phyloP scores from a whole-genome alignment of 2,329 filamentous ascomycete species.

The Colletotrichum sp. region DNA sequence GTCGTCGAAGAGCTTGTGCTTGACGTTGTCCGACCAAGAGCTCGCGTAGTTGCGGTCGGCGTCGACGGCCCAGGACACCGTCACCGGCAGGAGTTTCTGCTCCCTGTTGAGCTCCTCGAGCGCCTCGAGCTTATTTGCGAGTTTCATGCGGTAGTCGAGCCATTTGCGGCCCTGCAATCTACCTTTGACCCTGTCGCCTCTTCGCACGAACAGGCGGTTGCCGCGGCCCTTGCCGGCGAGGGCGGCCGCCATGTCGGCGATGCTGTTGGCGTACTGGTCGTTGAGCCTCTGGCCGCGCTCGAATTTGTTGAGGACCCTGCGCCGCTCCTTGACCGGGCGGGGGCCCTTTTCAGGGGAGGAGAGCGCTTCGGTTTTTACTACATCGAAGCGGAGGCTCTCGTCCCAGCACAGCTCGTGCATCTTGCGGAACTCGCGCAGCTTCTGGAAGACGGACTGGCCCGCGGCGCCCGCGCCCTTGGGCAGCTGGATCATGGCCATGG shows the following conservation, averaged over 20 bases:
- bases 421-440: slow-evolving; percentile 67
- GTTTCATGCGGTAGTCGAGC: neutral
- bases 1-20: slow-evolving; percentile 45
- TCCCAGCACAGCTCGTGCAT: slow-evolving; percentile 69
- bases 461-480: slow-evolving; percentile 54
- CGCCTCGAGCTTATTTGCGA: neutral
- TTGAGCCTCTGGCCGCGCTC: slow-evolving; percentile 60
- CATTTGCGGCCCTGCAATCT: neutral
- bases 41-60: slow-evolving; percentile 51
- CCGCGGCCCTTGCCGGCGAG: slow-evolving; percentile 57
- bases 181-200: slow-evolving; percentile 20
- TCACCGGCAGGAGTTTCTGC: slow-evolving; percentile 41
- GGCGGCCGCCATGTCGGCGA: slow-evolving; percentile 69
- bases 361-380: neutral
- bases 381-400: slow-evolving; percentile 39
- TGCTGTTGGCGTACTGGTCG: slow-evolving; percentile 64
- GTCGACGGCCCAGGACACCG: slow-evolving; percentile 57
- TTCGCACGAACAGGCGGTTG: slow-evolving; percentile 48
- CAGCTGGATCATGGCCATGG: slow-evolving; percentile 65
- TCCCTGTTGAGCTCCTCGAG: slow-evolving; percentile 2
- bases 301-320: slow-evolving; percentile 34
- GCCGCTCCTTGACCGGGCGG: slow-evolving; percentile 27
- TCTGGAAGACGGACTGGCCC: slow-evolving; percentile 66
- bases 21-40: slow-evolving; percentile 58
- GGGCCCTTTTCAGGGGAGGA: neutral